Conservation (phyloP, 495 filamentous ascomycete genomes). For the Penicillium turbatum region DNA sequence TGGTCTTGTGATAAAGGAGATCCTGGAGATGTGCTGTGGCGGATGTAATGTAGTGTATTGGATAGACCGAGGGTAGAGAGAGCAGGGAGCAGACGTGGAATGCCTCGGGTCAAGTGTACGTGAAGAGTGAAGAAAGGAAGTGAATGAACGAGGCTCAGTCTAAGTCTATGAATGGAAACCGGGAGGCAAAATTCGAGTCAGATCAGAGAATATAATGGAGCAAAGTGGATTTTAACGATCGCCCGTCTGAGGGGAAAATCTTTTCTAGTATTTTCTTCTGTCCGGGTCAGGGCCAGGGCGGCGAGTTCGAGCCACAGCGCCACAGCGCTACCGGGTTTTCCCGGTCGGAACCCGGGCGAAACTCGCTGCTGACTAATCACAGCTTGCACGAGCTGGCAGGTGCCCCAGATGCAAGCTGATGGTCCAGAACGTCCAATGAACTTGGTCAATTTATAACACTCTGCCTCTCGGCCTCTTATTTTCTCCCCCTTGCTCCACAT, state of each 20-base stretch:
- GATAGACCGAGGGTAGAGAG: neutral
- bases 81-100: neutral
- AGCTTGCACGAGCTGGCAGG: no score
- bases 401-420: conserved; percentile 1
- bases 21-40: neutral
- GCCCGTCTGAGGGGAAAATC: conserved; percentile 14
- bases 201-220: conserved; percentile 1
- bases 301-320: conserved; percentile 6
- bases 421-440: conserved; percentile 1
- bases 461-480: neutral
- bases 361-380: no score
- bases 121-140: neutral
- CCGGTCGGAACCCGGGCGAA: neutral
- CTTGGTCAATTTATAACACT: neutral
- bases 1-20: neutral
- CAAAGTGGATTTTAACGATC: conserved; percentile 22
- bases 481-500: conserved; percentile 1
- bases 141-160: neutral
- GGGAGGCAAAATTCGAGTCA: conserved; percentile 5
- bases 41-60: neutral
- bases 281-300: conserved; percentile 22
- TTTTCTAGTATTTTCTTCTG: conserved; percentile 15
- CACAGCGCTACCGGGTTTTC: conserved; percentile 14
- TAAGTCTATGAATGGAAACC: conserved; percentile 1
- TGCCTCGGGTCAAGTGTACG: neutral